phyloP scores from a whole-genome alignment of 371 early-diverging fungal species.

The Rhizomucor pusillus region DNA sequence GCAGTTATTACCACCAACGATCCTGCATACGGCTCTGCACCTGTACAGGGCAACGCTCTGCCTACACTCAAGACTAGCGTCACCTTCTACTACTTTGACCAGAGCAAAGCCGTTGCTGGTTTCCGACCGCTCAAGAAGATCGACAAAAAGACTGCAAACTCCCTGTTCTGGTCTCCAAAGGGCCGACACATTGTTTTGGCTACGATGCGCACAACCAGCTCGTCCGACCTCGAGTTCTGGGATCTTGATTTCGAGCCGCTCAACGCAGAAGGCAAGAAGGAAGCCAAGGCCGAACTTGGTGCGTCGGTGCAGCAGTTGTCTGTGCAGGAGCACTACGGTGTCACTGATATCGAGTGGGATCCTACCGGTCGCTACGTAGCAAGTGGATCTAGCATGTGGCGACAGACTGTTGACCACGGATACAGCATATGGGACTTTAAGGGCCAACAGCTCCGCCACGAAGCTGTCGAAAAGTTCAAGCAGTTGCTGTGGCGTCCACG shows the following conservation, averaged over 20 bases:
- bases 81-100: conserved; percentile 80
- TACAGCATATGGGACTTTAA: conserved; percentile 91
- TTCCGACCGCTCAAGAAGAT: conserved; percentile 68
- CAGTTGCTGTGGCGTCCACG: conserved; percentile 96
- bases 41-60: conserved; percentile 46
- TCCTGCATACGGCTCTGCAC: conserved; percentile 52
- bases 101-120: conserved; percentile 53
- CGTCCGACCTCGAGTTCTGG: conserved; percentile 89
- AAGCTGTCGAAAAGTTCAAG: conserved; percentile 81
- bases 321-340: conserved; percentile 88
- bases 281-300: conserved; percentile 47
- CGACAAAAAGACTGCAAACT: conserved; percentile 78
- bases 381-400: conserved; percentile 87
- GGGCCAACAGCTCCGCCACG: conserved; percentile 79
- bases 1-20: conserved; percentile 81
- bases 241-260: conserved; percentile 84
- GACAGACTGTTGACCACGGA: conserved; percentile 80
- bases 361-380: conserved; percentile 95
- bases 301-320: conserved; percentile 56
- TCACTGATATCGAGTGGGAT: conserved; percentile 97
- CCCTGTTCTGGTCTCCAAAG: conserved; percentile 93
- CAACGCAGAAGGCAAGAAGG: conserved; percentile 41
- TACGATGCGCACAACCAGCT: conserved; percentile 78
- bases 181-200: conserved; percentile 93
- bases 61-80: conserved; percentile 71